Conservation (phyloP, 257 asterid genomes). For the Echium plantagineum region DNA sequence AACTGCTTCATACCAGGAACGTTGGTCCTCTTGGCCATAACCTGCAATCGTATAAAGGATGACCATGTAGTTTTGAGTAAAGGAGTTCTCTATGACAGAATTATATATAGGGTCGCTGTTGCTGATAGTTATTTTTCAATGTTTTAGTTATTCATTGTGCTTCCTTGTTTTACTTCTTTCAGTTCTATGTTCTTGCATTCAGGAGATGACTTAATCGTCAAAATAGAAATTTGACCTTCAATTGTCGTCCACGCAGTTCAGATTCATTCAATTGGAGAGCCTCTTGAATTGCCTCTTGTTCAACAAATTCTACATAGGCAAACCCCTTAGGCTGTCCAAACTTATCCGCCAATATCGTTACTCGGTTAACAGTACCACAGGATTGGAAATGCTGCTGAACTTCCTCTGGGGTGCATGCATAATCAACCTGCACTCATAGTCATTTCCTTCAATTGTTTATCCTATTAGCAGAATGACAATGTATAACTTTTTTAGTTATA, state of each 20-base stretch:
- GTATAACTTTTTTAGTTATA: no score
- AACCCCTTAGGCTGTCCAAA: slow-evolving; percentile 99
- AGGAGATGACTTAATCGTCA: neutral
- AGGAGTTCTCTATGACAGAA: neutral
- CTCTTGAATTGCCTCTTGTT: slow-evolving; percentile 79
- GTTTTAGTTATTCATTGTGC: neutral
- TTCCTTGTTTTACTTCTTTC: neutral
- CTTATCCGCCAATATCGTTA: slow-evolving; percentile 86
- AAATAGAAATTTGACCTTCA: slow-evolving; percentile 42
- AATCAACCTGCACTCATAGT: slow-evolving; percentile 52
- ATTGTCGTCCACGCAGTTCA: slow-evolving; percentile 89
- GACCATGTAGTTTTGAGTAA: neutral
- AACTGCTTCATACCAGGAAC: slow-evolving; percentile 97
- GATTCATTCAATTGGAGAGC: slow-evolving; percentile 85
- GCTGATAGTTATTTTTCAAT: neutral
- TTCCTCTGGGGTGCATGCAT: slow-evolving; percentile 97
- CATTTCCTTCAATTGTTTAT: neutral
- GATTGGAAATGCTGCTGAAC: slow-evolving; percentile 96
- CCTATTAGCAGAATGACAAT: no score
- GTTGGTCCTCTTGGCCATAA: slow-evolving; percentile 78
- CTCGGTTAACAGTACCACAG: slow-evolving; percentile 93
- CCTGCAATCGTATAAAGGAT: slow-evolving; percentile 30
- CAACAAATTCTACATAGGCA: slow-evolving; percentile 87
- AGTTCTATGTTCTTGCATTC: neutral
- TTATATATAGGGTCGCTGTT: neutral